These are phyloP conservation scores for Fraxinus americana DNA, from an alignment of 257 asterid genomes.

Conservation along the genomic window DNA sequence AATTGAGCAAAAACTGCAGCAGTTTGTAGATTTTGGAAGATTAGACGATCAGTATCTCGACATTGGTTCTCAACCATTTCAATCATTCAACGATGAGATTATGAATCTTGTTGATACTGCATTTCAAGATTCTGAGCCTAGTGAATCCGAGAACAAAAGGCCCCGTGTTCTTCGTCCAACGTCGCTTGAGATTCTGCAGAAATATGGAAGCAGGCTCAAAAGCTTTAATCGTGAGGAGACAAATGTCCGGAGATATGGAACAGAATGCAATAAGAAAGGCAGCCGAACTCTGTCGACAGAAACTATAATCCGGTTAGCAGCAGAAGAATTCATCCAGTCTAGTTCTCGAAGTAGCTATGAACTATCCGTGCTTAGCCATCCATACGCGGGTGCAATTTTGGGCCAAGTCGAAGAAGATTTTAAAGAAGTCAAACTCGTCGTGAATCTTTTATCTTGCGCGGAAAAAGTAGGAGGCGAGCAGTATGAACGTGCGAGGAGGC, in stretches of 20 bases:
- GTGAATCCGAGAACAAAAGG: neutral
- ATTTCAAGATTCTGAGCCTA: neutral
- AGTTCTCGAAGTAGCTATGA: neutral
- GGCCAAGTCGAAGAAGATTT: conserved; percentile 23
- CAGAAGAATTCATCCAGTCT: neutral
- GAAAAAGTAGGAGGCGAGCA: conserved; percentile 32
- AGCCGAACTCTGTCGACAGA: neutral
- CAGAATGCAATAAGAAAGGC: neutral
- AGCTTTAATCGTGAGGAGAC: neutral
- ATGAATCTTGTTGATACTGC: neutral
- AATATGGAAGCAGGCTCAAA: neutral
- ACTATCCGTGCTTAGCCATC: neutral
- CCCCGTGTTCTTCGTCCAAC: neutral
- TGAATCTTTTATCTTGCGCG: conserved; percentile 33
- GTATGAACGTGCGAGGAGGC: conserved; percentile 26
- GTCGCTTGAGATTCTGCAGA: neutral
- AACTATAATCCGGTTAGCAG: neutral
- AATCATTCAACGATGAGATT: neutral
- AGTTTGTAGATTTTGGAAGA: neutral
- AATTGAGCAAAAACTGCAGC: neutral
- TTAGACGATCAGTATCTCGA: neutral
- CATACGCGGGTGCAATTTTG: conserved; percentile 16
- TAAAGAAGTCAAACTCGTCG: conserved; percentile 26
- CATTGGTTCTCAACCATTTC: neutral
- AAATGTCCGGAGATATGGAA: neutral